These are phyloP conservation scores for Marasmius fiardii DNA, from an alignment of 1,284 basidiomycete species.

Conservation along the genomic window DNA sequence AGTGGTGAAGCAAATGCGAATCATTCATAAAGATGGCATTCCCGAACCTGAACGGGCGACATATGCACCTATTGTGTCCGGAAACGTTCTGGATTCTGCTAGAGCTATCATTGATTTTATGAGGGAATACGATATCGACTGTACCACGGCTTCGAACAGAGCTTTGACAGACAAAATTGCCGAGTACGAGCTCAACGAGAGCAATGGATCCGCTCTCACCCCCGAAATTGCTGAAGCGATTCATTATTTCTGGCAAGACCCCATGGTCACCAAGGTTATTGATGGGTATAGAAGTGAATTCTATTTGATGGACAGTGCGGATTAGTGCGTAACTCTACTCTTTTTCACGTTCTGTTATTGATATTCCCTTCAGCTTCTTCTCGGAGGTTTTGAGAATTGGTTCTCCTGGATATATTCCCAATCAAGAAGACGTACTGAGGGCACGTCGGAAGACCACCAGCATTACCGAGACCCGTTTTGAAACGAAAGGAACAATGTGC, in stretches of 20 bases:
- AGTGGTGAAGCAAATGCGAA: slow-evolving; percentile 99
- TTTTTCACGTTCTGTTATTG: neutral
- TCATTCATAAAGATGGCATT: slow-evolving; percentile 96
- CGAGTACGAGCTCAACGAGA: slow-evolving; percentile 47
- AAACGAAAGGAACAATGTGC: slow-evolving; percentile 66
- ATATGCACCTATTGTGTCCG: slow-evolving; percentile 83
- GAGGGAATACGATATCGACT: slow-evolving; percentile 87
- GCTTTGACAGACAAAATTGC: slow-evolving; percentile 66
- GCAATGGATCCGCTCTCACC: slow-evolving; percentile 45
- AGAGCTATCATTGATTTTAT: slow-evolving; percentile 89
- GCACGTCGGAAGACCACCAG: slow-evolving; percentile 92
- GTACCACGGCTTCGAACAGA: slow-evolving; percentile 72
- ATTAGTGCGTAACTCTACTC: slow-evolving; percentile 57
- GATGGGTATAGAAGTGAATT: slow-evolving; percentile 84
- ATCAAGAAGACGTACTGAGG: slow-evolving; percentile 85
- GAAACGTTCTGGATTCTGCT: slow-evolving; percentile 86
- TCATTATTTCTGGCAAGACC: slow-evolving; percentile 86
- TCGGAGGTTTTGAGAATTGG: slow-evolving; percentile 83
- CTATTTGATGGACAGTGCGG: slow-evolving; percentile 95
- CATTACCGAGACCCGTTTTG: slow-evolving; percentile 87
- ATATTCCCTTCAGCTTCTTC: slow-evolving; percentile 71
- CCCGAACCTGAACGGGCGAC: slow-evolving; percentile 75
- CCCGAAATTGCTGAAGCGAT: slow-evolving; percentile 77
- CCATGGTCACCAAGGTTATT: slow-evolving; percentile 83
- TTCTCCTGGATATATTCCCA: slow-evolving; percentile 77